Evolutionary conservation across 768 basidiomycete species (phyloP).

Genomic region (Tulasnella sp.): DNA sequence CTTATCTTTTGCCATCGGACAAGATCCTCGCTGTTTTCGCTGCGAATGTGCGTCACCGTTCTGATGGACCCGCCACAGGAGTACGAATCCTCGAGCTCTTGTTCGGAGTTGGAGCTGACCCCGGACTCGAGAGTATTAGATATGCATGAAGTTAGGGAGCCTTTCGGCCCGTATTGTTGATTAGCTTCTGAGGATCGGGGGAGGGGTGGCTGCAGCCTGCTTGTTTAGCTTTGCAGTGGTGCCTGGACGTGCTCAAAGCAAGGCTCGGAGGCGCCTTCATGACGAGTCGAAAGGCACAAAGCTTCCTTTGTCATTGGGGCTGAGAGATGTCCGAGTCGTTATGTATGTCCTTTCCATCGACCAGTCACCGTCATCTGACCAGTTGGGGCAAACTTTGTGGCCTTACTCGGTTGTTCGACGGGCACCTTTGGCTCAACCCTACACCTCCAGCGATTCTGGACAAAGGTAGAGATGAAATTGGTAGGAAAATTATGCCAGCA

Average conservation of each 20-base stretch:
- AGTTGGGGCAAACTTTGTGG: too few relatives aligned
- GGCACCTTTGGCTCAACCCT: too few relatives aligned
- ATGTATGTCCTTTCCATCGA: not conserved
- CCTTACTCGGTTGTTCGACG: too few relatives aligned
- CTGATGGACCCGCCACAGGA: slow-evolving; percentile 5
- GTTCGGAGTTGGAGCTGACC: slow-evolving; percentile 6
- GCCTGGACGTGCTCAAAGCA: not conserved
- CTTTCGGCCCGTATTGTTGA: not conserved
- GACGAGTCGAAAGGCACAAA: not conserved
- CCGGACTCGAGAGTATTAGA: not conserved
- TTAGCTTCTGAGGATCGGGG: slow-evolving; percentile 10
- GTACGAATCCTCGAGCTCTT: not conserved
- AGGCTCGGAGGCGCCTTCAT: not conserved
- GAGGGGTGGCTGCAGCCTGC: not conserved
- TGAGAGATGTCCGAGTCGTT: not conserved
- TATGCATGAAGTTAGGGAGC: not conserved
- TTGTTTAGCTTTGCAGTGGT: not conserved
- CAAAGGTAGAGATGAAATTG: too few relatives aligned
- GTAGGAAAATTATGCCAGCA: too few relatives aligned
- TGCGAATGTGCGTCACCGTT: not conserved
- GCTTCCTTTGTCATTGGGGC: not conserved
- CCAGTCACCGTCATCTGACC: not conserved
- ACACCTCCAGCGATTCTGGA: too few relatives aligned
- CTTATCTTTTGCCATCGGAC: not conserved
- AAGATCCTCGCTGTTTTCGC: not conserved